A percentile compares a stretch with the other conserved stretches of the same genome.
These are phyloP conservation scores for Aspergillus fumigatiaffinis DNA, from an alignment of 2,329 filamentous ascomycete genomes.

Conservation along the genomic window DNA sequence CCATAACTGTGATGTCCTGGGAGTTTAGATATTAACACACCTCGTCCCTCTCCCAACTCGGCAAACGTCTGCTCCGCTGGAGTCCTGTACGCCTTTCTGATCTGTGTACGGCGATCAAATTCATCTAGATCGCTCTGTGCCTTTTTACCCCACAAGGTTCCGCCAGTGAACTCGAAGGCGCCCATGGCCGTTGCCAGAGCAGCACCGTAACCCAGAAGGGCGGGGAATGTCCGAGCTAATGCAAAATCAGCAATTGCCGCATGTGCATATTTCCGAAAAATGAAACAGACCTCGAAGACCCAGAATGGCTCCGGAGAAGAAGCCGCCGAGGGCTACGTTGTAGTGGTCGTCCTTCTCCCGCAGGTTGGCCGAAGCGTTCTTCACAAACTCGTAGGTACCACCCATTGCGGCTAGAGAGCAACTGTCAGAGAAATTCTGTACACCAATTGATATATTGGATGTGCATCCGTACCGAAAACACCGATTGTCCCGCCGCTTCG, in stretches of 20 bases:
- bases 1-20: neutral
- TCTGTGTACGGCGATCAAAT: conserved; percentile 68
- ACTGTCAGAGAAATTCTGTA: conserved; percentile 8
- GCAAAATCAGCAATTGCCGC: conserved; percentile 4
- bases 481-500: conserved; percentile 71
- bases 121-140: conserved; percentile 62
- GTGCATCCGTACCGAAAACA: conserved; percentile 53
- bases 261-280: conserved; percentile 4
- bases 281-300: conserved; percentile 63
- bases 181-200: conserved; percentile 56
- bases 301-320: conserved; percentile 67
- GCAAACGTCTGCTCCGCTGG: conserved; percentile 75
- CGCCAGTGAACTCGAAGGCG: conserved; percentile 66
- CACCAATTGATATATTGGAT: neutral
- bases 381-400: conserved; percentile 73
- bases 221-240: conserved; percentile 62
- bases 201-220: conserved; percentile 65
- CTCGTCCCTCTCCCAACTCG: conserved; percentile 81
- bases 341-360: conserved; percentile 76
- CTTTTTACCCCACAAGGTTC: conserved; percentile 53
- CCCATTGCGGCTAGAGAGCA: conserved; percentile 61
- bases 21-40: conserved; percentile 47
- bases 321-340: conserved; percentile 72
- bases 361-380: conserved; percentile 74
- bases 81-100: conserved; percentile 70